phyloP scores from a whole-genome alignment of 495 filamentous ascomycete species.

The Podospora pseudocomata region DNA sequence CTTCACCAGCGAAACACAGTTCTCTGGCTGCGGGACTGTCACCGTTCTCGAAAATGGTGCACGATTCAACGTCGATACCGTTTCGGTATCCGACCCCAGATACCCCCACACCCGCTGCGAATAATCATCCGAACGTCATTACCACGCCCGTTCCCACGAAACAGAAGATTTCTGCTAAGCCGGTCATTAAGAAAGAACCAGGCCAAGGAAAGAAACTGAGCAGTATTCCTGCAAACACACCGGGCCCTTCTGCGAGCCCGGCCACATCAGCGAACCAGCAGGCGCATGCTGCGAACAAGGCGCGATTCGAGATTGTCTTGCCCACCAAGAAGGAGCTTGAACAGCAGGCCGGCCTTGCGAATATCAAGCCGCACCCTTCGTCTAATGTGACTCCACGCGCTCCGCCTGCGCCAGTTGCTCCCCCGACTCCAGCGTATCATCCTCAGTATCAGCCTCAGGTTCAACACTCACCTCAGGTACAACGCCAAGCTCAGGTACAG shows the following conservation, averaged over 20 bases:
- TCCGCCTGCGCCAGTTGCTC: background rate
- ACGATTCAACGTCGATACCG: slow-evolving; percentile 36
- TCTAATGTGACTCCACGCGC: background rate
- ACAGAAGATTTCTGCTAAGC: slow-evolving; percentile 14
- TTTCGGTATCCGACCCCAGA: slow-evolving; percentile 40
- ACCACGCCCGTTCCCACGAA: slow-evolving; percentile 19
- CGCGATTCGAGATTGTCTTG: slow-evolving; percentile 33
- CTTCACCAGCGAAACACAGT: slow-evolving; percentile 12
- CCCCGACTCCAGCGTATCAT: background rate
- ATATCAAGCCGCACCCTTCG: background rate
- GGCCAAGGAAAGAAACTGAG: slow-evolving; percentile 24
- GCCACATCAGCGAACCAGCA: slow-evolving; percentile 12
- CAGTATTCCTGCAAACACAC: slow-evolving; percentile 16
- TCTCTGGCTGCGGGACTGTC: slow-evolving; percentile 35
- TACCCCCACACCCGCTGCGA: slow-evolving; percentile 20
- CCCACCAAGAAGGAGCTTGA: slow-evolving; percentile 35
- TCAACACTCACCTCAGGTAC: background rate
- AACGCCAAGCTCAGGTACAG: background rate
- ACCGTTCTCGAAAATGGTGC: slow-evolving; percentile 45
- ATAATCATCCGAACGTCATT: slow-evolving; percentile 14
- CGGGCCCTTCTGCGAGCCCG: background rate
- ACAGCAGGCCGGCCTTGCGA: slow-evolving; percentile 9
- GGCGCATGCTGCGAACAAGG: slow-evolving; percentile 28
- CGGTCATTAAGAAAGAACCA: slow-evolving; percentile 17
- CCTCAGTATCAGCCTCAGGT: slow-evolving; percentile 3